Conservation (phyloP, 495 filamentous ascomycete species). For the Xylaria curta region DNA sequence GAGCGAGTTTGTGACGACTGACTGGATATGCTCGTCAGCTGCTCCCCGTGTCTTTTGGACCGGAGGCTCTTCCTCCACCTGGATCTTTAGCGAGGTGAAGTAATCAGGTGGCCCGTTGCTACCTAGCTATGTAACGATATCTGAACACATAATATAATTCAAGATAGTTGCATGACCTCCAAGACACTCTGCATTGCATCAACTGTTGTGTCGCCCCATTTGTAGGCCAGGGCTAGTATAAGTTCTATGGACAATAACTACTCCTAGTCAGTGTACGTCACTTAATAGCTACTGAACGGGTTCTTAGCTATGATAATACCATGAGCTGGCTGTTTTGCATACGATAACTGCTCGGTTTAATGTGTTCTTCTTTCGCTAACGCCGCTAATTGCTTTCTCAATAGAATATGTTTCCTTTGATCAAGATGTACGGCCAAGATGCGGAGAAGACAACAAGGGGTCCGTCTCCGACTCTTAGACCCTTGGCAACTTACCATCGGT, state of each 20-base stretch:
- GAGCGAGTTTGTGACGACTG: background rate
- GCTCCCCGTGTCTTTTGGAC: constrained; percentile 76
- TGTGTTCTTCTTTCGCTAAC: background rate
- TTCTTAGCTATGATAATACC: background rate
- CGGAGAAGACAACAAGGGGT: constrained; percentile 8
- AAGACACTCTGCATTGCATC: background rate
- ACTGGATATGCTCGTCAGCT: constrained; percentile 51
- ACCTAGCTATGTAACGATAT: background rate
- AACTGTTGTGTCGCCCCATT: background rate
- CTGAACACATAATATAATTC: background rate
- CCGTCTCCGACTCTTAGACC: background rate
- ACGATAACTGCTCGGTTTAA: background rate
- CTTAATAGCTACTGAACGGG: background rate
- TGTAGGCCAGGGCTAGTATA: constrained; percentile 1
- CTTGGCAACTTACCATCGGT: background rate
- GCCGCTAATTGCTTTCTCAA: background rate
- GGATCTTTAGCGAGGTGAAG: constrained; percentile 23
- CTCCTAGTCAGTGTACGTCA: background rate
- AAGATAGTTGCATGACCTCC: background rate
- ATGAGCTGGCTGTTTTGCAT: background rate
- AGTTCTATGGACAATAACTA: background rate
- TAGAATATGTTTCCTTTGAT: background rate
- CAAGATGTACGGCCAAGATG: background rate
- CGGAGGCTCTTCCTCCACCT: constrained; percentile 57
- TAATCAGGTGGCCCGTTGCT: background rate